Conservation (phyloP, 805 yeast species). For the Sungouiozyma ichnusensis region DNA sequence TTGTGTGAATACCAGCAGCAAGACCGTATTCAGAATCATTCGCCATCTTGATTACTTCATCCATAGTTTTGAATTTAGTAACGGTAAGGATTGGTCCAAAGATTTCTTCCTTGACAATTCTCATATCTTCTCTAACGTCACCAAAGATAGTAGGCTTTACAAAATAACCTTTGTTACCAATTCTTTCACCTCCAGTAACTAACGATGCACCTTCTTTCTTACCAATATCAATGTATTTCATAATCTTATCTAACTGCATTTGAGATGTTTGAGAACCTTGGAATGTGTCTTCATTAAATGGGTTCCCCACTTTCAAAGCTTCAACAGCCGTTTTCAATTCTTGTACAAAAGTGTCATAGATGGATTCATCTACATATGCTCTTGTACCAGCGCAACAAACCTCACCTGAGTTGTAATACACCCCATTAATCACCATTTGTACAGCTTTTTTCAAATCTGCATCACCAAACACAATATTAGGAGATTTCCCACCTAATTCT, state of each 20-base stretch:
- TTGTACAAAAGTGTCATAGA: constrained; percentile 55
- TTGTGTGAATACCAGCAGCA: constrained; percentile 81
- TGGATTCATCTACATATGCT: constrained; percentile 63
- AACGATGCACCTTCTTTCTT: constrained; percentile 58
- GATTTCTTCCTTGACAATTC: constrained; percentile 78
- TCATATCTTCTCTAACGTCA: constrained; percentile 63
- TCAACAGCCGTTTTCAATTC: constrained; percentile 43
- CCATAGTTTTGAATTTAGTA: constrained; percentile 58
- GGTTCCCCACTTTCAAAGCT: constrained; percentile 60
- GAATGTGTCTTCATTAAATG: constrained; percentile 58
- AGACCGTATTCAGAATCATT: constrained; percentile 73
- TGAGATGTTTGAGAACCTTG: constrained; percentile 70
- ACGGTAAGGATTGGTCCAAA: constrained; percentile 83
- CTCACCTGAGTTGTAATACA: constrained; percentile 83
- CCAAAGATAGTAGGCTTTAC: constrained; percentile 79
- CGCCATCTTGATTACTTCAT: constrained; percentile 64
- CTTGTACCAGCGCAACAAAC: constrained; percentile 90
- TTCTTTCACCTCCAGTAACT: constrained; percentile 72
- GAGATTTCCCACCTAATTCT: constrained; percentile 85
- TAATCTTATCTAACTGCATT: constrained; percentile 53
- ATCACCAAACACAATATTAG: constrained; percentile 72
- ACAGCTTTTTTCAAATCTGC: constrained; percentile 60
- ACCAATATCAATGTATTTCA: constrained; percentile 55
- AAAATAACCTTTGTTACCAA: constrained; percentile 60
- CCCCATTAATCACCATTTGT: constrained; percentile 58